These are phyloP conservation scores for Aspergillus pseudoterreus DNA, from an alignment of 2,329 filamentous ascomycete genomes.

Conservation along the genomic window DNA sequence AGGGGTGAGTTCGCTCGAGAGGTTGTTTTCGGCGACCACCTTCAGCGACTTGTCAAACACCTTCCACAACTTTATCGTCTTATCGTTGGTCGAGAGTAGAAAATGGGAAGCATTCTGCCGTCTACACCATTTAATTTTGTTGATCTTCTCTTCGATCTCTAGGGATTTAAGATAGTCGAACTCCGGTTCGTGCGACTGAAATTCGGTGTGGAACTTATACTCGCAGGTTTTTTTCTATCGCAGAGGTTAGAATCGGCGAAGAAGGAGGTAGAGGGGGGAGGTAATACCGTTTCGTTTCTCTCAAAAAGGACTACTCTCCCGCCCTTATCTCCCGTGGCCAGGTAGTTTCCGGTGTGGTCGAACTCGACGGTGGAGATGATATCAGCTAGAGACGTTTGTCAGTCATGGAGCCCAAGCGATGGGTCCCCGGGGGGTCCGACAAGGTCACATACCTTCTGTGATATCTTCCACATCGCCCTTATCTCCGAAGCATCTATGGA, in stretches of 20 bases:
- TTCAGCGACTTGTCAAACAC: conserved; percentile 99
- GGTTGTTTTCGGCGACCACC: conserved; percentile 97
- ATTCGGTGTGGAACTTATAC: conserved; percentile 99
- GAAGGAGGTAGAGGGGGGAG: conserved; percentile 6
- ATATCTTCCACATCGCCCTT: conserved; percentile 99
- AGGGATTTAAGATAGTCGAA: conserved; percentile 99
- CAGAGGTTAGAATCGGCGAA: conserved; percentile 28
- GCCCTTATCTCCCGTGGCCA: conserved; percentile 52
- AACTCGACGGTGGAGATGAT: conserved; percentile 53
- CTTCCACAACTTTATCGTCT: conserved; percentile 99
- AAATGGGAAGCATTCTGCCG: conserved; percentile 98
- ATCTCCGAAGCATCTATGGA: conserved; percentile 91
- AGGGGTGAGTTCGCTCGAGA: conserved; percentile 90
- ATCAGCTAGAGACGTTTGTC: conserved; percentile 34
- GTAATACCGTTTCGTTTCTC: conserved; percentile 82
- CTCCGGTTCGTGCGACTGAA: conserved; percentile 98
- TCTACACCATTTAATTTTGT: conserved; percentile 99
- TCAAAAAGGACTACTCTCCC: conserved; percentile 51
- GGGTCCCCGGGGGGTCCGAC: neutral
- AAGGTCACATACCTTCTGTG: conserved; percentile 69
- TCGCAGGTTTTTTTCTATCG: conserved; percentile 97
- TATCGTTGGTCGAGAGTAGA: conserved; percentile 96
- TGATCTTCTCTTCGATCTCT: conserved; percentile 99
- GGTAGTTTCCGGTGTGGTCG: conserved; percentile 51
- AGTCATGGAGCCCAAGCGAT: neutral